Evolutionary conservation across 345 rosid genomes (phyloP).

Genomic region (Corchorus capsularis): DNA sequence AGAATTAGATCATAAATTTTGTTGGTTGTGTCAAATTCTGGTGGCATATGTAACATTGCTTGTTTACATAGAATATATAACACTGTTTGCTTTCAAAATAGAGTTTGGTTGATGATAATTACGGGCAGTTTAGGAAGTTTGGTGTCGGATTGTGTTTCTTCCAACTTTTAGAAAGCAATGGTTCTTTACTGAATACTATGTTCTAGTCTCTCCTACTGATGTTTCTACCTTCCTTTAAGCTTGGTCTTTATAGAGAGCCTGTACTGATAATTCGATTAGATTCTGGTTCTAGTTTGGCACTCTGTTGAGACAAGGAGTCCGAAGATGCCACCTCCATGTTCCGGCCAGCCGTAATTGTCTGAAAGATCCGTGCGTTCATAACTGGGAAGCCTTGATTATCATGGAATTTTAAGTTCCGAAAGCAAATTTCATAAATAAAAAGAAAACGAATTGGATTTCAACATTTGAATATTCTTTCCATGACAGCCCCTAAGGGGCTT

Average conservation of each 20-base stretch:
- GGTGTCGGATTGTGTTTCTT: slow-evolving; percentile 15
- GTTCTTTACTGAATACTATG: background rate
- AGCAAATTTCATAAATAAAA: too few species aligned
- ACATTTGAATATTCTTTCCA: too few species aligned
- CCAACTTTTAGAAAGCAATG: slow-evolving; percentile 19
- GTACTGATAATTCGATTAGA: background rate
- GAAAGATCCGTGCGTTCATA: too few species aligned
- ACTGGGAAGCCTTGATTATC: too few species aligned
- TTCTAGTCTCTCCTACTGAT: background rate
- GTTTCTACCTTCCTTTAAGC: too few species aligned
- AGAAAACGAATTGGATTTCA: too few species aligned
- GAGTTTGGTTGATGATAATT: slow-evolving; percentile 20
- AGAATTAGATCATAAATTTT: slow-evolving; percentile 15
- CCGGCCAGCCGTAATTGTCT: too few species aligned
- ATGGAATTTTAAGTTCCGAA: too few species aligned
- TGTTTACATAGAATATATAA: slow-evolving; percentile 35
- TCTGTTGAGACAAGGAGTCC: too few species aligned
- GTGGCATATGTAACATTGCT: slow-evolving; percentile 30
- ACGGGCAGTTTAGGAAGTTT: slow-evolving; percentile 9
- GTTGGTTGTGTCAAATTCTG: slow-evolving; percentile 18
- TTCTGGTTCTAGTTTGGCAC: background rate
- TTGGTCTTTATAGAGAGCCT: background rate
- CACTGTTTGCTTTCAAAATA: slow-evolving; percentile 29
- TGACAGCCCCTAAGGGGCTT: too few species aligned
- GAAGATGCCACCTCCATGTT: too few species aligned